Conservation (phyloP, 257 asterid genomes). For the Solanum sejunctum region DNA sequence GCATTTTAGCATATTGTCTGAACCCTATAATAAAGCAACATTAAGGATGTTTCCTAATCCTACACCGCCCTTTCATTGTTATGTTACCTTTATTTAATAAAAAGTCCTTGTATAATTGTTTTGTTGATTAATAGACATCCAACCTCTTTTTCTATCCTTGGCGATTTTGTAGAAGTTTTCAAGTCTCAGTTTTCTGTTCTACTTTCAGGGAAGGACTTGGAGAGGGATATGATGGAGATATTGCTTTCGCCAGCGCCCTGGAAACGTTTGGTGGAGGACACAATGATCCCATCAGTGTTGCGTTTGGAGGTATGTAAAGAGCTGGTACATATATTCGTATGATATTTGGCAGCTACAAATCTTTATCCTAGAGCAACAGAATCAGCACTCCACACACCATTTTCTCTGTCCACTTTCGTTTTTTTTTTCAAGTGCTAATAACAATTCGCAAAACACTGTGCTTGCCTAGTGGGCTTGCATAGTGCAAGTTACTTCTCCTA, state of each 20-base stretch:
- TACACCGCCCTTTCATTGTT: no score
- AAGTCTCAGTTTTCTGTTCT: constrained; percentile 8
- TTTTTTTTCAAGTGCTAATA: neutral
- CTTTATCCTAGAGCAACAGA: neutral
- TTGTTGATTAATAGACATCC: neutral
- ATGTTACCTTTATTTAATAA: neutral
- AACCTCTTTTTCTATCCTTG: neutral
- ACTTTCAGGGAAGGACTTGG: constrained; percentile 93
- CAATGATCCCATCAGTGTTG: constrained; percentile 97
- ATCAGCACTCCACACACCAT: neutral
- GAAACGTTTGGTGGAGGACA: constrained; percentile 99
- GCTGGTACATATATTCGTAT: neutral
- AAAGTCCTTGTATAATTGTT: neutral
- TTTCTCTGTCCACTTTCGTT: neutral
- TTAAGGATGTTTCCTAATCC: no score
- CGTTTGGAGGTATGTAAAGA: constrained; percentile 71
- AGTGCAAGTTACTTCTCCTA: no score
- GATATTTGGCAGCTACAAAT: neutral
- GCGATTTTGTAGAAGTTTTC: neutral
- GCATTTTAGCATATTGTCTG: no score
- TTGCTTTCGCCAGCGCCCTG: constrained; percentile 89
- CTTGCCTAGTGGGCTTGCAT: no score
- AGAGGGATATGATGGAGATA: constrained; percentile 97
- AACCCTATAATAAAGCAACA: no score
- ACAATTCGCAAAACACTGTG: neutral